These are phyloP conservation scores for Gonapodya prolifera DNA, from an alignment of 192 early-diverging fungal species.

Conservation along the genomic window DNA sequence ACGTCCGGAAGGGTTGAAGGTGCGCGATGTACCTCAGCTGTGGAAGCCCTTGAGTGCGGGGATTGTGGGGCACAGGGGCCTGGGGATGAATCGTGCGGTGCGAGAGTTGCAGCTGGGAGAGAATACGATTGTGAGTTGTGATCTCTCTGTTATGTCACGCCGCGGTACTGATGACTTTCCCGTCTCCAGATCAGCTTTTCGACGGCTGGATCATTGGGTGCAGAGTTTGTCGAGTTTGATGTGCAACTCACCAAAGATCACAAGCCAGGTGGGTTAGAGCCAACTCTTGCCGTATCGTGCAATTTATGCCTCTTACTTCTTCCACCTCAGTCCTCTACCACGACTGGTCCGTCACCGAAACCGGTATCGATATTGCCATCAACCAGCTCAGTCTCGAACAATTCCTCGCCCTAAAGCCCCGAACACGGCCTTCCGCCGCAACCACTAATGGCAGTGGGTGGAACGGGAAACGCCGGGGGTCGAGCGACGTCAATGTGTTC, in stretches of 20 bases:
- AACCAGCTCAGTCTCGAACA: neutral
- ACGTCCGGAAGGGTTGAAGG: neutral
- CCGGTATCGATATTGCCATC: neutral
- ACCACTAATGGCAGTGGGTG: neutral
- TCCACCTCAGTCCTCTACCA: neutral
- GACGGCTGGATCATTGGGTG: neutral
- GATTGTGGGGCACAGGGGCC: neutral
- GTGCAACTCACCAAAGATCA: neutral
- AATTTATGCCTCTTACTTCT: neutral
- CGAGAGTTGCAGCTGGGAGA: neutral
- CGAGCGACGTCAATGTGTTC: neutral
- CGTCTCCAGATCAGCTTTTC: neutral
- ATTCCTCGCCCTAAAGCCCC: neutral
- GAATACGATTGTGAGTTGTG: neutral
- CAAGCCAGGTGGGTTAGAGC: neutral
- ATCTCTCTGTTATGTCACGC: too few species aligned
- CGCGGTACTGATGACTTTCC: too few species aligned
- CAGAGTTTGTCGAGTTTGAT: neutral
- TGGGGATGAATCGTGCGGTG: neutral
- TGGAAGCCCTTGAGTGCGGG: neutral
- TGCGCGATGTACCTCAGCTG: neutral
- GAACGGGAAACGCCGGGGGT: neutral
- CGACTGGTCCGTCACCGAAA: neutral
- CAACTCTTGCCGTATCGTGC: neutral
- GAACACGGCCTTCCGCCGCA: neutral